Base-by-base conservation (phyloP, 2,329 filamentous ascomycete genomes). In the Escovopsis sp. region DNA sequence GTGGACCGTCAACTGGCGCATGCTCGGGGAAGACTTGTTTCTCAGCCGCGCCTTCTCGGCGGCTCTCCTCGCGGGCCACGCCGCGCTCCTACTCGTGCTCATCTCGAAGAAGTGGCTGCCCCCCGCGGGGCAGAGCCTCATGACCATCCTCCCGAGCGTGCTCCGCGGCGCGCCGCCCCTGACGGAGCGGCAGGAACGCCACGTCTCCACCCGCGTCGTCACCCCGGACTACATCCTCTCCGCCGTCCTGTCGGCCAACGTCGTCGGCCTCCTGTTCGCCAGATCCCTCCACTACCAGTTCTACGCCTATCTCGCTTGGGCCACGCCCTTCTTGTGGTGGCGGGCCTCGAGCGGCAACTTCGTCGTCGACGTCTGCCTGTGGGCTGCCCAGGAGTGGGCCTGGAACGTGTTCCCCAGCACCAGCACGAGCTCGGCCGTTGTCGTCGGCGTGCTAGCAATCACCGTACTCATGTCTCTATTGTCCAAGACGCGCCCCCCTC, bases 1-100 rank as follows among this genome's bases (percentile, higher is more conserved):
- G 63, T 98, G 91, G 91, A 98, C 91, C 0, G 91, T 98, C 51
- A 98, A 98, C 62, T 98, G 91, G 91, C 79, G 88, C 42, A 96
- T 96, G 59, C 64, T 95, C n/a, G 80, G 83, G 12, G 87, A 95
- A 61, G 75, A 83, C 6, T 62, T 66, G 0, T 98, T 98, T 54
- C 71, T 93, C 38, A 73, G 70, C 51, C 73, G 66, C 46, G 58
- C 65, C 2, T 93, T 94, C 57, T 76, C 86, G 26, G 52, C 80
- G 15, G 60, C 64, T 12, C 69, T 95, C 40, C 68, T 94, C 26
- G 68, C 61, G 2, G 56, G 75, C 43, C 86, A 95, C 58, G 66
- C 68, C 26, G 59, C 66, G 8, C 67, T 87, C n/a, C 69, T 95
- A 23, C 52, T 68, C 26, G 58, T 73, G 33, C 94, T 94, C 58